Conservation (phyloP, 495 filamentous ascomycete species). For the Parachaetomium inaequale region DNA sequence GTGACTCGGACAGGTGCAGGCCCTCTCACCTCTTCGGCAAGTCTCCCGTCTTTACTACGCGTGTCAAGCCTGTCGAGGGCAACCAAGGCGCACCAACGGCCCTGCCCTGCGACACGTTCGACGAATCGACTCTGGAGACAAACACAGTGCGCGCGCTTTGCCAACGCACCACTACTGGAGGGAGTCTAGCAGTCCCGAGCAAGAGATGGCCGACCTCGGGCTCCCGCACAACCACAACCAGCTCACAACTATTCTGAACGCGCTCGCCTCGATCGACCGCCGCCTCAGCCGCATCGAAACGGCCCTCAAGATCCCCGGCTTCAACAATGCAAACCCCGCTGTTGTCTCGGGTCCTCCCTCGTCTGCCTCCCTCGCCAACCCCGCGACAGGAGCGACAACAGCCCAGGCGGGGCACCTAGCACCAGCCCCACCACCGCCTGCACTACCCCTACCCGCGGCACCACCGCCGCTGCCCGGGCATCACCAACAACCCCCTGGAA, state of each 20-base stretch:
- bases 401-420: conserved; percentile 6
- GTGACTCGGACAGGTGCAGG: not conserved
- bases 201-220: conserved; percentile 23
- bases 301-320: conserved; percentile 18
- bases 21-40: not conserved
- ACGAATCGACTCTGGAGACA: not conserved
- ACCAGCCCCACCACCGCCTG: conserved; percentile 4
- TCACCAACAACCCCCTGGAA: not conserved
- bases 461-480: not conserved
- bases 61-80: not conserved
- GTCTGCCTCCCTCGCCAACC: not conserved
- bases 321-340: not conserved
- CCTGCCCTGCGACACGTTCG: not conserved
- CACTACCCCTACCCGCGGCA: not conserved
- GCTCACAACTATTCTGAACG: conserved; percentile 27
- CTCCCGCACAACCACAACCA: conserved; percentile 26
- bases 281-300: conserved; percentile 35
- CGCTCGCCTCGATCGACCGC: conserved; percentile 35
- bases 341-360: conserved; percentile 2
- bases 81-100: not conserved
- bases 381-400: not conserved
- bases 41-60: not conserved
- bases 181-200: not conserved
- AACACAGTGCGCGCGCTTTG: not conserved
- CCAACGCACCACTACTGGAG: not conserved